phyloP scores from a whole-genome alignment of 2,329 filamentous ascomycete species.

The Neopestalotiopsis clavispora region DNA sequence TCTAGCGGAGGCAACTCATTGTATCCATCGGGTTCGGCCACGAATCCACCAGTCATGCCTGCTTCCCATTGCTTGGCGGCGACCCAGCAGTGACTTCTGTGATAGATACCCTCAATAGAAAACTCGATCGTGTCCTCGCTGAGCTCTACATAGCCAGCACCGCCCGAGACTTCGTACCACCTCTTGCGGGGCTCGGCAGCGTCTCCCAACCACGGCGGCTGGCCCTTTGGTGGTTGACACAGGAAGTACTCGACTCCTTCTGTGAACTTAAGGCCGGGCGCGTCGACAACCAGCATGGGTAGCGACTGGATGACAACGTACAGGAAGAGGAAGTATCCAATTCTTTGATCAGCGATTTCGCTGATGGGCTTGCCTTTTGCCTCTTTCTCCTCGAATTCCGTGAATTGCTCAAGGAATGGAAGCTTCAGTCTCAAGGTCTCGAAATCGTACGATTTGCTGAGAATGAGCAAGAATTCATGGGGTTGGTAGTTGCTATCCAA shows the following conservation, averaged over 20 bases:
- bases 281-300: slow-evolving; percentile 79
- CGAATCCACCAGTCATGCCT: slow-evolving; percentile 26
- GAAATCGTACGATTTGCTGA: slow-evolving; percentile 83
- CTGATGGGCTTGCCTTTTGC: slow-evolving; percentile 65
- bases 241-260: slow-evolving; percentile 83
- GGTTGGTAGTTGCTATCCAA: slow-evolving; percentile 75
- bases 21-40: slow-evolving; percentile 20
- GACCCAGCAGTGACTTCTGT: slow-evolving; percentile 40
- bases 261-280: slow-evolving; percentile 69
- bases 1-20: slow-evolving; percentile 27
- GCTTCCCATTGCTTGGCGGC: slow-evolving; percentile 39
- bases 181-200: slow-evolving; percentile 67
- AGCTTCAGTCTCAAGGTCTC: slow-evolving; percentile 64
- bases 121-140: slow-evolving; percentile 62
- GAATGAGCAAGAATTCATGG: slow-evolving; percentile 75
- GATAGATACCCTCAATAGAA: slow-evolving; percentile 39
- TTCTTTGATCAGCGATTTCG: slow-evolving; percentile 74
- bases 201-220: slow-evolving; percentile 75
- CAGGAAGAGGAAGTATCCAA: slow-evolving; percentile 82
- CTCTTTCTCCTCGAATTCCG: slow-evolving; percentile 72
- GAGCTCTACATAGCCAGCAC: slow-evolving; percentile 60
- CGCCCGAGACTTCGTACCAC: slow-evolving; percentile 77
- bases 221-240: slow-evolving; percentile 74
- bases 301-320: slow-evolving; percentile 79
- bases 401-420: slow-evolving; percentile 73